Evolutionary conservation across 495 filamentous ascomycete species (phyloP), one percentile per base, ranked within the genome.

Genomic region (Usnea hakonensis): DNA sequence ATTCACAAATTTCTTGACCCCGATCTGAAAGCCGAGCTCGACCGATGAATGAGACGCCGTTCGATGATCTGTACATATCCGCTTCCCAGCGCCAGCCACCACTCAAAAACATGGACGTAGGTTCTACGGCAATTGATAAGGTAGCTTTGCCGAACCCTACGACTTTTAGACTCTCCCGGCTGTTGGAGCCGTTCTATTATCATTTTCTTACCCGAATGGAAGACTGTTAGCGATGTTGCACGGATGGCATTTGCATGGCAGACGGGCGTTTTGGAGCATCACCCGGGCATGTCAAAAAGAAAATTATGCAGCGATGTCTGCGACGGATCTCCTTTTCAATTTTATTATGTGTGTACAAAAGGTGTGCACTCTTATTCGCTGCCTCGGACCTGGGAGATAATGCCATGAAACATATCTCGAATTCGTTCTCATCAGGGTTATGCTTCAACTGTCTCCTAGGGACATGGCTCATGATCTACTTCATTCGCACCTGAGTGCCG

Each of bases 1-100:
- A 59, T 68, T 35, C 55, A 57, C 19, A 70, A 64, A 28, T 68
- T 70, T 44, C 61, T 71, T 57, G 63, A 70, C 50, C n/a, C 53
- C 14, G 64, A 70, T 48, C 58, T 71, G 23, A 66, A 62, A 55
- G 55, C 58, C 8, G 65, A 70, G 57, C 63, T 70, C 21, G 68
- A 70, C 26, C 63, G 64, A 16, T 70, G 61, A 67, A 21, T 17
- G 11, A 30, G 30, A 37, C 3, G 8, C n/a, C 17, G 36, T 35
- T 28, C 53, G 23, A 53, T 23, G 17, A 8, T 61, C 36, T 23
- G 58, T 32, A 52, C 48, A 61, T 40, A 54, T 33, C n/a, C 26
- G 16, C 26, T 30, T 26, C 19, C 13, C 35, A 54, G 58, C 28
- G 53, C 17, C 48, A 43, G 26, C 33, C 32, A 40, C 28, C 13